Percentiles rank a stretch among this genome's conserved stretches.
Conservation (phyloP, 306 rosid species). For the Trifolium subterraneum region DNA sequence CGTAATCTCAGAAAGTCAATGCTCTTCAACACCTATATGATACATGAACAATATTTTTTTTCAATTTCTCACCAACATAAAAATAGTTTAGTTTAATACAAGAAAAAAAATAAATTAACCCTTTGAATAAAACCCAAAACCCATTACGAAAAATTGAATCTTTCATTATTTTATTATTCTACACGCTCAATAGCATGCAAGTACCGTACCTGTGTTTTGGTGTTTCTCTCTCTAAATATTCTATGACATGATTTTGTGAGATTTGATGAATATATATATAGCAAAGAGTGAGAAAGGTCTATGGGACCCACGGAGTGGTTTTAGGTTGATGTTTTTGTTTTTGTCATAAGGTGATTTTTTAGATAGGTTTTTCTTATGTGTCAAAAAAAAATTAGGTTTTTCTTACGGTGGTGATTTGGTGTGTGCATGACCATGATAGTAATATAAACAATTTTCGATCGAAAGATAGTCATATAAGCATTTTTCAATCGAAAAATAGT, state of each 20-base stretch:
- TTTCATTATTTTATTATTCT: neutral
- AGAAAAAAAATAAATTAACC: neutral
- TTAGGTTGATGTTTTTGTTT: too few relatives aligned
- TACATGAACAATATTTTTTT: too few relatives aligned
- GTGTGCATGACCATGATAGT: neutral
- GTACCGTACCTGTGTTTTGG: neutral
- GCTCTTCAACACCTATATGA: neutral
- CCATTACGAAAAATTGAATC: neutral
- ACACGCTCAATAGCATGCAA: slow-evolving; percentile 34
- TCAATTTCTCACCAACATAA: neutral
- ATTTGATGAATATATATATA: slow-evolving; percentile 24
- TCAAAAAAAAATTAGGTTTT: too few relatives aligned
- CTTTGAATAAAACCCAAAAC: slow-evolving; percentile 29
- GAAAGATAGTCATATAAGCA: too few relatives aligned
- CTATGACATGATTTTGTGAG: neutral
- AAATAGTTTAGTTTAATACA: neutral
- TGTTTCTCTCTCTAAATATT: slow-evolving; percentile 13
- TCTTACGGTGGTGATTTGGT: accelerated
- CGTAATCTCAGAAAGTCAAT: slow-evolving; percentile 41
- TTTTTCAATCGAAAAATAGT: too few relatives aligned
- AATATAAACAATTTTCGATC: too few relatives aligned
- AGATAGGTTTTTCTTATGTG: neutral
- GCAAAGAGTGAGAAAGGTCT: neutral
- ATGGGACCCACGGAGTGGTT: slow-evolving; percentile 49
- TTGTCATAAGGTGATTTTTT: too few relatives aligned